Evolutionary conservation across 1,284 basidiomycete species (phyloP).

Genomic region (Rhodotorula sp.): DNA sequence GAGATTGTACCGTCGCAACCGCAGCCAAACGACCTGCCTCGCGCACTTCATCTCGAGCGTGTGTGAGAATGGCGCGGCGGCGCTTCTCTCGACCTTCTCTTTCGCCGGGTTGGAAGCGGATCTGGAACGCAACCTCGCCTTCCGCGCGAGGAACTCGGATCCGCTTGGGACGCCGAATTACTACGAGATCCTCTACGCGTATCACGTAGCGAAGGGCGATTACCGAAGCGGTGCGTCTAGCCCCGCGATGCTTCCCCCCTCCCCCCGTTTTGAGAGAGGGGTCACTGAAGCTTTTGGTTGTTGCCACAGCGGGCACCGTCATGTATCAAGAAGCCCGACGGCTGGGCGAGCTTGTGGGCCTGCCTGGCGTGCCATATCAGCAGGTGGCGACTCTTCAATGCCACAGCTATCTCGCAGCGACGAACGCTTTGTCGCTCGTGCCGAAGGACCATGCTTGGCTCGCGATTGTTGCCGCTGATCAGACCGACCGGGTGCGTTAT

Average conservation of each 20-base stretch:
- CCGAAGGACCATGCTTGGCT: constrained; percentile 83
- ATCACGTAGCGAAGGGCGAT: constrained; percentile 81
- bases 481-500: constrained; percentile 16
- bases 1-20: not conserved
- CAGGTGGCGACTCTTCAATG: constrained; percentile 71
- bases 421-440: constrained; percentile 83
- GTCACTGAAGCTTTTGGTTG: constrained; percentile 21
- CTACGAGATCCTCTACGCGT: constrained; percentile 90
- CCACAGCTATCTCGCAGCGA: constrained; percentile 75
- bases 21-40: constrained; percentile 74
- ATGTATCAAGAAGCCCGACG: constrained; percentile 93
- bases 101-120: constrained; percentile 83
- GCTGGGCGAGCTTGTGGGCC: constrained; percentile 61
- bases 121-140: constrained; percentile 83
- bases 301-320: constrained; percentile 67
- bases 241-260: not conserved
- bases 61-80: constrained; percentile 84
- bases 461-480: constrained; percentile 45
- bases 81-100: constrained; percentile 74
- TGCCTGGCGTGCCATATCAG: constrained; percentile 51
- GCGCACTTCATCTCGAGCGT: constrained; percentile 81
- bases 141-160: constrained; percentile 92
- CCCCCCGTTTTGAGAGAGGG: not conserved
- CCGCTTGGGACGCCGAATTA: constrained; percentile 82
- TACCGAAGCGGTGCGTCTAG: constrained; percentile 72